Conservation (phyloP, 1,284 basidiomycete genomes). For the Cryptococcus depauperatus region DNA sequence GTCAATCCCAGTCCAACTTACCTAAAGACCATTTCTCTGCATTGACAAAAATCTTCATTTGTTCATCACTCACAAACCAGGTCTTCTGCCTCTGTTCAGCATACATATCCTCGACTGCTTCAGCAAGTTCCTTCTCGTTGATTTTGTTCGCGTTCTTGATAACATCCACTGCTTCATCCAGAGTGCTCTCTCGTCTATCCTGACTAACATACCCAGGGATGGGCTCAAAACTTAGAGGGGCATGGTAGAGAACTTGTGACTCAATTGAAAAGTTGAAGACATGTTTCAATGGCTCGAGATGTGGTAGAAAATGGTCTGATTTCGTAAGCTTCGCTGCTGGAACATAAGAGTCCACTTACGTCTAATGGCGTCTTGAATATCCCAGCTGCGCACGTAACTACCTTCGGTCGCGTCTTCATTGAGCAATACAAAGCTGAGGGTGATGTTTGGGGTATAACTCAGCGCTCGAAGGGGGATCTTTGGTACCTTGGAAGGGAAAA, state of each 20-base stretch:
- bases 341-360: conserved; percentile 48
- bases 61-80: conserved; percentile 63
- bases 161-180: conserved; percentile 2
- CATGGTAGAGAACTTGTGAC: conserved; percentile 86
- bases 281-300: conserved; percentile 54
- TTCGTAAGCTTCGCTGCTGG: background rate
- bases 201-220: conserved; percentile 10
- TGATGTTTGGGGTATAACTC: conserved; percentile 66
- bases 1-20: conserved; percentile 48
- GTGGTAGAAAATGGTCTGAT: conserved; percentile 61
- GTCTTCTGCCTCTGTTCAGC: conserved; percentile 29
- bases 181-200: conserved; percentile 4
- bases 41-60: conserved; percentile 85
- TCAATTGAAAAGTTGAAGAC: conserved; percentile 88
- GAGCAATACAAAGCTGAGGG: conserved; percentile 52
- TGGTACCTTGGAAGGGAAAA: conserved; percentile 20
- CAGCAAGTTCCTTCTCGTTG: background rate
- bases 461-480: conserved; percentile 39
- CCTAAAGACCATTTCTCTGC: conserved; percentile 91
- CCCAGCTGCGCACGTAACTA: conserved; percentile 59
- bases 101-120: conserved; percentile 6
- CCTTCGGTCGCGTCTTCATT: conserved; percentile 77
- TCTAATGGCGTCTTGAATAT: conserved; percentile 56
- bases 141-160: too few species aligned
- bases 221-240: conserved; percentile 73